Conservation (phyloP, 345 rosid species). For the Gossypium rotundifolium region DNA sequence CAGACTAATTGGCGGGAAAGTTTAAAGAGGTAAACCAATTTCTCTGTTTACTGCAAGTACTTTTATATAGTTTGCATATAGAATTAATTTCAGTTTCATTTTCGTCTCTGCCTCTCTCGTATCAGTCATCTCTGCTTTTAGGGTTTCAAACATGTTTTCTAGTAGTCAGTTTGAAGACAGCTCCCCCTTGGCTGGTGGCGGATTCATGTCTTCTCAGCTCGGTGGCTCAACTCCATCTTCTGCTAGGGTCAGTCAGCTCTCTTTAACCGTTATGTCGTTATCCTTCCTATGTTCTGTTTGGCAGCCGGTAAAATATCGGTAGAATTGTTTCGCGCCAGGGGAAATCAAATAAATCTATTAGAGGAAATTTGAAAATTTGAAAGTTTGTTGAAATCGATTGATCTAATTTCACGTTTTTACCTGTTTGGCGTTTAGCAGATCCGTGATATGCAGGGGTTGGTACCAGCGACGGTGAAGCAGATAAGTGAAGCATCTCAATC, state of each 20-base stretch:
- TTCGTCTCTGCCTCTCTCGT: neutral
- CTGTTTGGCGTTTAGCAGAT: constrained; percentile 22
- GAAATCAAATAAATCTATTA: neutral
- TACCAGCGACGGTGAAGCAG: constrained; percentile 82
- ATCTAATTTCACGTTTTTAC: neutral
- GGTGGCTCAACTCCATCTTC: constrained; percentile 44
- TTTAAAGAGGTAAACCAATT: neutral
- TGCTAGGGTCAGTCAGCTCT: constrained; percentile 44
- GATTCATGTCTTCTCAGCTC: constrained; percentile 60
- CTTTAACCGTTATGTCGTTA: neutral
- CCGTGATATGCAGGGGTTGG: constrained; percentile 64
- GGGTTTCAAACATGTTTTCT: constrained; percentile 50
- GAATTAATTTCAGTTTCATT: neutral
- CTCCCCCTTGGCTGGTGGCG: constrained; percentile 48
- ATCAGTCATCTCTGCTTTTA: neutral
- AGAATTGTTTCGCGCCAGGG: neutral
- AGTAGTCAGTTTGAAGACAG: constrained; percentile 60
- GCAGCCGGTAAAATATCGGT: neutral
- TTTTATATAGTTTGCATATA: too few species aligned
- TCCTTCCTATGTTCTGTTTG: neutral
- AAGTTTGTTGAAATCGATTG: neutral
- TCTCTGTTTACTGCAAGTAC: neutral
- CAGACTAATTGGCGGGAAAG: constrained; percentile 3
- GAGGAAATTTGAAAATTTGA: neutral
- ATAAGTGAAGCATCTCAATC: constrained; percentile 63